Evolutionary conservation across 2,329 filamentous ascomycete species (phyloP), one percentile per base, ranked within the genome.

Genomic region (Cladophialophora bantiana): DNA sequence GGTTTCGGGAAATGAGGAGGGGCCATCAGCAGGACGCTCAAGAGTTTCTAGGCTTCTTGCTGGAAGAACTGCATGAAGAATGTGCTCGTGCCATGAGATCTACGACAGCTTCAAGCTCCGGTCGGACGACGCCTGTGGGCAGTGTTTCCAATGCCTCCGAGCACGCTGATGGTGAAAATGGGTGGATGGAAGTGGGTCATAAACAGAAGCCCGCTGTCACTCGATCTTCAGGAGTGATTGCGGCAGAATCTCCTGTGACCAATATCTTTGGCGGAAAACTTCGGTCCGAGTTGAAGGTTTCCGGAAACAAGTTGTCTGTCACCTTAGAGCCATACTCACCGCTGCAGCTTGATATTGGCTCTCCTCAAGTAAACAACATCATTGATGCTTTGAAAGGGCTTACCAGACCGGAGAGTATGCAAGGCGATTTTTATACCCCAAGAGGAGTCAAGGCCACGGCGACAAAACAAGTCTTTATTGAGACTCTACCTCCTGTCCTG

Each of bases 21-120:
- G 95, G 95, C 15, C 94, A 97, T 74, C 95, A 99, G 77, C 94
- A 99, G 82, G 95, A 99, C 80, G 95, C 95, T 0, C 93, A 99
- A 76, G 95, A 99, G 75, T 99, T 99, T 73, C 83, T 99, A 31
- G 94, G 94, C 0, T 96, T 98, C 77, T 83, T 99, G 38, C 84
- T 99, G 3, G 94, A 97, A 75, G 92, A 93, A 56, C 86, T 99
- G 38, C 94, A 97, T 73, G 94, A 98, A 71, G 95, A 99, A 78
- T 97, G 94, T 76, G 88, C 89, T 15, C 85, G 89, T 65, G 89
- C 94, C 55, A 91, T 96, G 81, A 86, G 87, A 70, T 82, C 81
- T 64, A 80, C 82, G 5, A 76, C 78, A 32, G 70, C 77, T 65
- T 74, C 78, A 1, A 78, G 77, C 31, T 81, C 83, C 3, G 82